These are phyloP conservation scores for Hypericum androsaemum DNA, from an alignment of 345 rosid genomes.

Conservation along the genomic window DNA sequence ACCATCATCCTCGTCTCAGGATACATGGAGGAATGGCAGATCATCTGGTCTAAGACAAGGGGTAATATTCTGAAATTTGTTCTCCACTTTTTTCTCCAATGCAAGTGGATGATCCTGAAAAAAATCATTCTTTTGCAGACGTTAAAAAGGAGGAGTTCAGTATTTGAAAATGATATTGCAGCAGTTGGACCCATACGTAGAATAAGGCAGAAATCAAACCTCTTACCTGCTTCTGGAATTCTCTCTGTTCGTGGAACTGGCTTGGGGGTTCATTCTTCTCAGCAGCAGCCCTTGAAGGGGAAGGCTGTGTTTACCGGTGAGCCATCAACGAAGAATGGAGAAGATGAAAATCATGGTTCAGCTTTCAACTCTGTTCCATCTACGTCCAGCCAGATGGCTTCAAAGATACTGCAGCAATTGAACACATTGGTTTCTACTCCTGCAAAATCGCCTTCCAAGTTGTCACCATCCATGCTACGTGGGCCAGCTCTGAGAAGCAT, in stretches of 20 bases:
- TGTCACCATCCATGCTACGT: slow-evolving; percentile 62
- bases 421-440: slow-evolving; percentile 45
- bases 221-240: slow-evolving; percentile 33
- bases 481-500: slow-evolving; percentile 79
- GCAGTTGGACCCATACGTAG: slow-evolving; percentile 81
- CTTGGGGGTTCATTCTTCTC: slow-evolving; percentile 19
- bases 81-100: background rate
- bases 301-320: slow-evolving; percentile 20
- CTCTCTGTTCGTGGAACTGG: slow-evolving; percentile 21
- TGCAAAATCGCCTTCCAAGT: slow-evolving; percentile 64
- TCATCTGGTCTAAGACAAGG: slow-evolving; percentile 51
- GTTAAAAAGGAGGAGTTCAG: slow-evolving; percentile 67
- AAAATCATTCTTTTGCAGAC: slow-evolving; percentile 34
- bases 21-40: slow-evolving; percentile 19
- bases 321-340: slow-evolving; percentile 30
- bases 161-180: slow-evolving; percentile 64
- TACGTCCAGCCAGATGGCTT: slow-evolving; percentile 70
- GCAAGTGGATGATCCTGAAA: background rate
- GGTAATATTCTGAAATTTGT: slow-evolving; percentile 20
- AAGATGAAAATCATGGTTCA: slow-evolving; percentile 27
- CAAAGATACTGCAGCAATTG: slow-evolving; percentile 68
- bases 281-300: slow-evolving; percentile 19
- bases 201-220: slow-evolving; percentile 75
- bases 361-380: slow-evolving; percentile 49
- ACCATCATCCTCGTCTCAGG: slow-evolving; percentile 35